These are phyloP conservation scores for Pterula multifida DNA, from an alignment of 1,284 basidiomycete species.

Conservation along the genomic window DNA sequence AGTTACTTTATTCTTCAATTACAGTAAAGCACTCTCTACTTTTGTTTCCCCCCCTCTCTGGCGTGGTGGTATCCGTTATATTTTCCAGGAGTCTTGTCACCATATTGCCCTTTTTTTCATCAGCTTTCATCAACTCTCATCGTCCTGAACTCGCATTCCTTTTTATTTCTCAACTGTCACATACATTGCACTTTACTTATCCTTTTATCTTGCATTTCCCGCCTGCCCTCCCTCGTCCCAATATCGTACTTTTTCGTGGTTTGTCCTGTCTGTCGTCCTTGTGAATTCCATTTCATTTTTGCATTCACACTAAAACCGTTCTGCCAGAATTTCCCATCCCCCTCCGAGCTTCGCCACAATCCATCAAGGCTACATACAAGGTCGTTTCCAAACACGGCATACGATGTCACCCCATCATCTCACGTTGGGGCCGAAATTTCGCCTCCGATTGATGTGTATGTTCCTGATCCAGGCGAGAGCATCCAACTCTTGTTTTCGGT, in stretches of 20 bases:
- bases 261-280: neutral
- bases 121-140: conserved; percentile 18
- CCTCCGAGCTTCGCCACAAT: too few species aligned
- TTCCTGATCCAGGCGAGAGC: neutral
- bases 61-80: conserved; percentile 31
- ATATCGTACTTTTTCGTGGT: neutral
- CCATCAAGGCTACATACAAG: too few species aligned
- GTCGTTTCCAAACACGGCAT: too few species aligned
- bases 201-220: conserved; percentile 5
- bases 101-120: conserved; percentile 27
- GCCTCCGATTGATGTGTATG: neutral
- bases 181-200: conserved; percentile 19
- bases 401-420: neutral
- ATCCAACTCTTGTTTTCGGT: neutral
- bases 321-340: neutral
- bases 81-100: conserved; percentile 23
- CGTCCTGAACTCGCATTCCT: conserved; percentile 21
- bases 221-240: conserved; percentile 11
- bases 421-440: neutral
- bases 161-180: conserved; percentile 19
- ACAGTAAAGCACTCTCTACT: conserved; percentile 1
- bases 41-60: conserved; percentile 12
- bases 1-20: conserved; percentile 1
- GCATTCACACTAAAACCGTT: neutral
- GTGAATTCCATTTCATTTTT: neutral